A percentile compares a stretch with the other conserved stretches of the same genome.
Evolutionary conservation across 177 flowering plant species (phyloP).

Genomic region (Tripterygium wilfordii): DNA sequence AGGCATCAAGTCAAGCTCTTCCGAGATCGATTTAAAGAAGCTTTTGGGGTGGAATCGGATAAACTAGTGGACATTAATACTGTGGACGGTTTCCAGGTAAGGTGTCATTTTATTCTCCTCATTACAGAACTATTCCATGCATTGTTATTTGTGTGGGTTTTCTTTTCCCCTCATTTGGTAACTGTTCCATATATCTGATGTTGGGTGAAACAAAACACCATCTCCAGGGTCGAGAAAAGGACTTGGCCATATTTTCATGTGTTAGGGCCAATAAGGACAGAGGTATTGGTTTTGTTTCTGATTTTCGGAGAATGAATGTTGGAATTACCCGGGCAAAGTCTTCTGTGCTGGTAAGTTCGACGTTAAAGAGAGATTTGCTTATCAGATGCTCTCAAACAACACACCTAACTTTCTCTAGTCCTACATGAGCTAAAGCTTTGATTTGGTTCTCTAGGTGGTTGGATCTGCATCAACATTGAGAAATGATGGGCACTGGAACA

Average conservation of each 20-base stretch:
- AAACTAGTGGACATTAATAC: slow-evolving; percentile 83
- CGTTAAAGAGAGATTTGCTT: too few species aligned
- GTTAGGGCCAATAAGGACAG: slow-evolving; percentile 69
- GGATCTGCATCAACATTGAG: slow-evolving; percentile 73
- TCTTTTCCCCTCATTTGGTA: too few species aligned
- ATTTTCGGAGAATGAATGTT: slow-evolving; percentile 89
- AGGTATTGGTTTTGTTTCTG: slow-evolving; percentile 80
- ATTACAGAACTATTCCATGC: too few species aligned
- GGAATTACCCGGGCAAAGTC: slow-evolving; percentile 95
- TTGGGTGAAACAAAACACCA: too few species aligned
- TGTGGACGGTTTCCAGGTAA: slow-evolving; percentile 94
- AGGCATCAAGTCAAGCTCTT: slow-evolving; percentile 78
- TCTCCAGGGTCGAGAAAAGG: slow-evolving; percentile 97
- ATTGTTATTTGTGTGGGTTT: too few species aligned
- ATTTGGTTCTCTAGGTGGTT: slow-evolving; percentile 50
- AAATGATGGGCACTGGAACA: slow-evolving; percentile 72
- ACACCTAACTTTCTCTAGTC: too few species aligned
- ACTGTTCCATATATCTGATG: too few species aligned
- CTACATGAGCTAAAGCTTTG: too few species aligned
- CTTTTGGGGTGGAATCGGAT: slow-evolving; percentile 61
- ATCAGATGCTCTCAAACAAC: too few species aligned
- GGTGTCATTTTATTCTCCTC: too few species aligned
- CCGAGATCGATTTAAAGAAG: slow-evolving; percentile 50
- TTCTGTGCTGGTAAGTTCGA: slow-evolving; percentile 75
- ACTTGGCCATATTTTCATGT: slow-evolving; percentile 93